A percentile compares a stretch with the other conserved stretches of the same genome.
Conservation (phyloP, 495 filamentous ascomycete species). For the Evansstolkia leycettana region DNA sequence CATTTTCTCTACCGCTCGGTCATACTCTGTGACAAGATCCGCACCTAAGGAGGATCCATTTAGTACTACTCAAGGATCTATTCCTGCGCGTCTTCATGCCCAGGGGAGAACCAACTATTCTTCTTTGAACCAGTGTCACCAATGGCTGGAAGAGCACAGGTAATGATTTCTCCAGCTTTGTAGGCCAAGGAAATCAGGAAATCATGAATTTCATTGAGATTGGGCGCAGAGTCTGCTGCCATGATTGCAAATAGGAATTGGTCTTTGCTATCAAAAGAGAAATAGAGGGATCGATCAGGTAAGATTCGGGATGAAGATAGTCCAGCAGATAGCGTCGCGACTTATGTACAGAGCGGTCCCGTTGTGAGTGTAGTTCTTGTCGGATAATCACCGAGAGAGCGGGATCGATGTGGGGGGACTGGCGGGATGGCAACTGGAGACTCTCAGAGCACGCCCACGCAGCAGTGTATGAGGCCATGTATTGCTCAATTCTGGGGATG, state of each 20-base stretch:
- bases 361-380: too few relatives aligned
- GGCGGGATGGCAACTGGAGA: too few relatives aligned
- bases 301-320: too few relatives aligned
- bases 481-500: too few relatives aligned
- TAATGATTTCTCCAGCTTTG: slow-evolving; percentile 73
- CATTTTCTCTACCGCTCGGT: slow-evolving; percentile 69
- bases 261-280: too few relatives aligned
- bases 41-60: slow-evolving; percentile 44
- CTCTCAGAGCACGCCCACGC: too few relatives aligned
- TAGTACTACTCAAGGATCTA: not conserved
- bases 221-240: slow-evolving; percentile 8
- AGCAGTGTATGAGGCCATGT: too few relatives aligned
- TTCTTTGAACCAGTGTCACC: slow-evolving; percentile 60
- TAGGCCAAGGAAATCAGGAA: slow-evolving; percentile 60
- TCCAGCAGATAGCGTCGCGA: too few relatives aligned
- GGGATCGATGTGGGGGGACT: too few relatives aligned
- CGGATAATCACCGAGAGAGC: too few relatives aligned
- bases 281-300: too few relatives aligned
- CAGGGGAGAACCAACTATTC: slow-evolving; percentile 50
- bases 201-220: slow-evolving; percentile 74
- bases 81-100: not conserved
- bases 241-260: not conserved
- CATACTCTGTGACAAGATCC: slow-evolving; percentile 81
- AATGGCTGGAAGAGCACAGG: slow-evolving; percentile 55
- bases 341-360: too few relatives aligned